Base-by-base conservation (phyloP, 345 rosid species). In the Carallia brachiata region DNA sequence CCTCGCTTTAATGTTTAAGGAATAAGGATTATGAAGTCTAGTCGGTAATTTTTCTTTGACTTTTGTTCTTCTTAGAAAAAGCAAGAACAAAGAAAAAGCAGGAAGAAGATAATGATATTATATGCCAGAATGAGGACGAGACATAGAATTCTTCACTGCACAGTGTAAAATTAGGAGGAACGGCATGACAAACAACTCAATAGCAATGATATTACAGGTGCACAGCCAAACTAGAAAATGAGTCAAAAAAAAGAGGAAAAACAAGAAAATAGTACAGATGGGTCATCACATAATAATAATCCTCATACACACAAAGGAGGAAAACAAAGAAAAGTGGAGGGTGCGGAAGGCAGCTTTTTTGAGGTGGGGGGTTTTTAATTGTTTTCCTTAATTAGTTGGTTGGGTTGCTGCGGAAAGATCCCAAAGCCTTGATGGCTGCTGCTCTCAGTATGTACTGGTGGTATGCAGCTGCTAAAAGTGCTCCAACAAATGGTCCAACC, bases 401-500 rank as follows among this genome's bases (percentile, higher is more conserved):
- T 17, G 82, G 85, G 76, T 85, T 82, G 82, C 89, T 85, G 72
- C 88, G 88, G 87, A 85, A 88, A 69, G 89, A 88, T 66, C 89
- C 88, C 76, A 88, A 76, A 31, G 89, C 88, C 52, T 88, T 85
- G 70, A 85, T 76, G 15, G 88, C 89, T 32, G 84, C 84, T 5
- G 88, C 92, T 71, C 92, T 77, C 37, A 87, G 72, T 7, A 88
- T 78, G 79, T 79, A 85, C 67, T 85, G 89, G 72, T 85, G 87
- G 73, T 88, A 85, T 10, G 85, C 85, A 4, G 89, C 88, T 19
- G 92, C 92, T 17, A 87, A 89, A 9, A 89, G 65, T 39, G 89
- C 94, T 72, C 92, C 92, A 6, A 79, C 73, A 10, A 88, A 79
- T 1, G 89, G 92, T 48, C 92, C 89, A 19, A 85, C 89, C 92